Conservation (phyloP, 371 early-diverging fungal genomes). For the Mortierella sp. region DNA sequence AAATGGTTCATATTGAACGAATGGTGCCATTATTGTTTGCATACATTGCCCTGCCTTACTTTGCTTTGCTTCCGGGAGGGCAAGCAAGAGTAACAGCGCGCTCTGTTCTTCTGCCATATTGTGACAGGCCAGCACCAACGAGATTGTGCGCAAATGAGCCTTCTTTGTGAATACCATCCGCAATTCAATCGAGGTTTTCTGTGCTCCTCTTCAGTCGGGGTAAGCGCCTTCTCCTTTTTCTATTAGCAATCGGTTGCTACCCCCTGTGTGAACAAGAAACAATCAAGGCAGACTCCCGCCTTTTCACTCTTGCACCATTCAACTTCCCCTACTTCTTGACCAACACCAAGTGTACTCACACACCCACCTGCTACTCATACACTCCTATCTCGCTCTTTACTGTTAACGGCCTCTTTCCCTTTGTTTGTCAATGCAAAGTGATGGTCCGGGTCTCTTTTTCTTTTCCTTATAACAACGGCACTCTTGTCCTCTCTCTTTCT, state of each 20-base stretch:
- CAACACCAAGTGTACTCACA: neutral
- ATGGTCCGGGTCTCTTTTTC: conserved; percentile 3
- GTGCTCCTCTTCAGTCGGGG: neutral
- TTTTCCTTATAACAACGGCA: neutral
- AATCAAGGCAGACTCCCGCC: neutral
- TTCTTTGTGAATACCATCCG: too few relatives aligned
- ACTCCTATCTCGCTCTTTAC: neutral
- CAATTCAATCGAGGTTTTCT: neutral
- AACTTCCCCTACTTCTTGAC: neutral
- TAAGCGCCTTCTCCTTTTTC: neutral
- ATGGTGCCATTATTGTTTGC: neutral
- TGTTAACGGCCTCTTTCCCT: neutral
- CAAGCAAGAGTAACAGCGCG: too few relatives aligned
- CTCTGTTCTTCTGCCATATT: neutral
- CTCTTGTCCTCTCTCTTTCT: neutral
- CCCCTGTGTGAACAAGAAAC: neutral
- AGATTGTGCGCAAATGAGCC: too few relatives aligned
- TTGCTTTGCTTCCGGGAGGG: neutral
- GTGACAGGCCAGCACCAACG: too few relatives aligned
- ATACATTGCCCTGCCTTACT: neutral
- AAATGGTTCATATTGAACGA: neutral
- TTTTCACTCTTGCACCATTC: neutral
- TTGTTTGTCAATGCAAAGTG: neutral
- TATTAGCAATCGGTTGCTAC: neutral
- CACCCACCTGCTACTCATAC: neutral